Evolutionary conservation across 1,139 yeast species (phyloP).

Genomic region (Protomyces macrosporus): DNA sequence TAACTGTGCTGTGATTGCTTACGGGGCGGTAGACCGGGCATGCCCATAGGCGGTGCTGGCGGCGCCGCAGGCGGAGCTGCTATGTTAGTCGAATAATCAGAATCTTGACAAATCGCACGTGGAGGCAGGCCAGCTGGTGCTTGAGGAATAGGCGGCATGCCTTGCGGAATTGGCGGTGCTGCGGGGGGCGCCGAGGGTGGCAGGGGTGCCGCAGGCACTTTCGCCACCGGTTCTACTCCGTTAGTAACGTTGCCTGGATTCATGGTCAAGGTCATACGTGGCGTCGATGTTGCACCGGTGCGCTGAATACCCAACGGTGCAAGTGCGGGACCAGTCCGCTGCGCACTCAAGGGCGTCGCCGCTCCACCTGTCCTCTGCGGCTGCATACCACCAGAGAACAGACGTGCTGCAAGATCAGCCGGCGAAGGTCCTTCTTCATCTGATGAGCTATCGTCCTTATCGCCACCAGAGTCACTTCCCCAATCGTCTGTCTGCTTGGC

Average conservation of each 20-base stretch:
- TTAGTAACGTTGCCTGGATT: background rate
- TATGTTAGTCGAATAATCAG: constrained; percentile 4
- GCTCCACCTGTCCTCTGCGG: constrained; percentile 20
- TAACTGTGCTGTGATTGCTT: constrained; percentile 24
- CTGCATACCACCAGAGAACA: constrained; percentile 18
- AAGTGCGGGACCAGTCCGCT: constrained; percentile 14
- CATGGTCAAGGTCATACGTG: background rate
- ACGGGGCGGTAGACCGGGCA: constrained; percentile 17
- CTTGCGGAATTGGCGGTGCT: constrained; percentile 24
- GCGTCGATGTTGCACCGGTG: background rate
- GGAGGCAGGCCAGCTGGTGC: constrained; percentile 15
- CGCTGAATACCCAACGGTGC: background rate
- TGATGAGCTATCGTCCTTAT: constrained; percentile 13
- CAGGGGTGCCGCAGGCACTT: background rate
- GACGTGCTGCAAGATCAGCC: constrained; percentile 18
- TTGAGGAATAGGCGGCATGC: constrained; percentile 28
- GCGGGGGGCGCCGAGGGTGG: constrained; percentile 8
- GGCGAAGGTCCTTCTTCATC: constrained; percentile 26
- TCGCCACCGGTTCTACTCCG: background rate
- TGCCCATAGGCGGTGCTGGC: constrained; percentile 27
- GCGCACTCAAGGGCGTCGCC: constrained; percentile 13
- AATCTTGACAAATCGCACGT: constrained; percentile 4
- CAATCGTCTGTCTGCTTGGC: constrained; percentile 12
- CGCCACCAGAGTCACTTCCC: constrained; percentile 5
- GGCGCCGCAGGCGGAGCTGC: constrained; percentile 22